phyloP scores from a whole-genome alignment of 805 yeast species.

The Schizosaccharomyces octosporus region DNA sequence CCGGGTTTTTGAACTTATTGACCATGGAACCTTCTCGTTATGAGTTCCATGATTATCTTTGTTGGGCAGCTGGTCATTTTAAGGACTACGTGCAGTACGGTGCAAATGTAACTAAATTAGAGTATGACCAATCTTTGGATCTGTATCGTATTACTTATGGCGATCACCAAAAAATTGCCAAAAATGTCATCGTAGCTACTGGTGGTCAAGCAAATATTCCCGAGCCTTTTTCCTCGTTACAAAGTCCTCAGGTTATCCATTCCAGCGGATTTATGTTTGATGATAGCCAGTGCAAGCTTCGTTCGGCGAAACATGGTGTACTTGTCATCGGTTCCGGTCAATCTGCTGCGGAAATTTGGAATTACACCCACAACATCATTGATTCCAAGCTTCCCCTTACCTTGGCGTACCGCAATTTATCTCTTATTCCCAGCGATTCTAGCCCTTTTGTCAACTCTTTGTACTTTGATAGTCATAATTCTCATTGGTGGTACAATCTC shows the following conservation, averaged over 20 bases:
- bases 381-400: slow-evolving; percentile 5
- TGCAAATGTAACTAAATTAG: slow-evolving; percentile 3
- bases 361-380: slow-evolving; percentile 3
- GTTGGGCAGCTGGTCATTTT: slow-evolving; percentile 11
- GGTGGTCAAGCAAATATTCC: slow-evolving; percentile 7
- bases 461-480: slow-evolving; percentile 10
- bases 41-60: slow-evolving; percentile 11
- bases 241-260: background rate
- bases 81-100: slow-evolving; percentile 6
- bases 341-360: slow-evolving; percentile 11
- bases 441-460: slow-evolving; percentile 12
- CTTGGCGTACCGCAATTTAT: slow-evolving; percentile 7
- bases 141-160: background rate
- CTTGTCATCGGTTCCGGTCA: slow-evolving; percentile 11
- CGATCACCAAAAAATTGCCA: background rate
- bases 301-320: slow-evolving; percentile 2
- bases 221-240: background rate
- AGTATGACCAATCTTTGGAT: background rate
- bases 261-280: background rate
- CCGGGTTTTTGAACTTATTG: slow-evolving; percentile 8
- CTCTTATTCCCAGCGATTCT: slow-evolving; percentile 11
- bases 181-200: slow-evolving; percentile 8
- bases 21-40: slow-evolving; percentile 11
- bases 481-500: slow-evolving; percentile 7
- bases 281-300: background rate